phyloP scores from a whole-genome alignment of 306 rosid genomes.

The Senna tora region DNA sequence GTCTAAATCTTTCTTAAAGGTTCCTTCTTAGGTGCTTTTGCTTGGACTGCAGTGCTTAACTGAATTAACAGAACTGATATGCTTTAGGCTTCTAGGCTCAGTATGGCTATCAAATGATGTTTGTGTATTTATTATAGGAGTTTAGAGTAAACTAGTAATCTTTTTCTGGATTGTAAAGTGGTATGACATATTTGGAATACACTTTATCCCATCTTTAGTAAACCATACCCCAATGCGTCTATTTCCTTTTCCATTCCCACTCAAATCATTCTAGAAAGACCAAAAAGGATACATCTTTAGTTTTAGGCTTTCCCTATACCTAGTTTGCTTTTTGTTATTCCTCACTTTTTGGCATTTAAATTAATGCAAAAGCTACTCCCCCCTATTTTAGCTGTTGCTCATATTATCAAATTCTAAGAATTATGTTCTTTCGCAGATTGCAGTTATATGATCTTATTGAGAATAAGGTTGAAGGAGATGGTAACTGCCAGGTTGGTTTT shows the following conservation, averaged over 20 bases:
- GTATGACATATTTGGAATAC: too few species aligned
- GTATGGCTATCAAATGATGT: too few species aligned
- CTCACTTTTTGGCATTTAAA: slow-evolving; percentile 5
- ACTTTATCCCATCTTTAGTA: too few species aligned
- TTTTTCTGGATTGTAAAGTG: too few species aligned
- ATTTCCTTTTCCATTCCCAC: neutral
- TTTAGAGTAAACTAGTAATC: too few species aligned
- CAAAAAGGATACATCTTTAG: neutral
- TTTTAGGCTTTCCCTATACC: neutral
- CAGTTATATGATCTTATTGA: slow-evolving; percentile 88
- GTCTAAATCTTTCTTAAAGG: too few species aligned
- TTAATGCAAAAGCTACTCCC: slow-evolving; percentile 23
- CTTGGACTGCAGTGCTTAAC: too few species aligned
- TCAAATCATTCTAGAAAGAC: neutral
- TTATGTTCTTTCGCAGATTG: slow-evolving; percentile 57
- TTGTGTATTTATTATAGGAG: too few species aligned
- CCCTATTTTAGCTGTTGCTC: neutral
- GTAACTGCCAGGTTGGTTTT: slow-evolving; percentile 90
- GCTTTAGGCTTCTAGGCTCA: too few species aligned
- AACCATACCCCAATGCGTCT: neutral
- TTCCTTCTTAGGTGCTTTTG: too few species aligned
- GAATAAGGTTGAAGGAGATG: slow-evolving; percentile 86
- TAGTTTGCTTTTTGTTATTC: neutral
- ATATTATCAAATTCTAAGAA: slow-evolving; percentile 38
- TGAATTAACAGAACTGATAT: too few species aligned